These are phyloP conservation scores for Magnolia sinica DNA, from an alignment of 164 flowering plant species.

Conservation along the genomic window DNA sequence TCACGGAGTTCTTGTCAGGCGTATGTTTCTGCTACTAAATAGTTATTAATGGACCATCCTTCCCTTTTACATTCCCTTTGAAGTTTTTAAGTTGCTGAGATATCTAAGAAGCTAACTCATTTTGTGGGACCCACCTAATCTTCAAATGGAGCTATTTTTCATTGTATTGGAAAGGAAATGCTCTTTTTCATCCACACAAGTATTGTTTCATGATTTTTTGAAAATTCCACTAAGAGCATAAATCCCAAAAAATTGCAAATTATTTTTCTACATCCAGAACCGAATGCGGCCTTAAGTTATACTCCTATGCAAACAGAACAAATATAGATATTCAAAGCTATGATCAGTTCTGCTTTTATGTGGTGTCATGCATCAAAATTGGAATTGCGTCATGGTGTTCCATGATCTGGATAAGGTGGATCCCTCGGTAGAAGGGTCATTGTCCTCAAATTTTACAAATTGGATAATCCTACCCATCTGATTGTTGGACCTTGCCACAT, in stretches of 20 bases:
- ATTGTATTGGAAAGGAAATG: too few relatives aligned
- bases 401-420: background rate
- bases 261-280: background rate
- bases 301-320: background rate
- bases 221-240: too few relatives aligned
- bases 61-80: background rate
- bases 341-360: too few relatives aligned
- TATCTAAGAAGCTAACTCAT: too few relatives aligned
- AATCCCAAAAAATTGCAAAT: too few relatives aligned
- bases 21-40: conserved; percentile 23
- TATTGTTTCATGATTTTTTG: background rate
- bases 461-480: too few relatives aligned
- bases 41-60: background rate
- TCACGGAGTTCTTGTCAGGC: conserved; percentile 52
- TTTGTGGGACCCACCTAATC: too few relatives aligned
- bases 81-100: background rate
- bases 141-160: too few relatives aligned
- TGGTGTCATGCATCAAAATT: background rate
- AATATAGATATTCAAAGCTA: background rate
- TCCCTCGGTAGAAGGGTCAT: background rate
- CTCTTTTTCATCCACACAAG: background rate
- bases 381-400: background rate
- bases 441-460: too few relatives aligned
- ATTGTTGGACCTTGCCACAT: too few relatives aligned
- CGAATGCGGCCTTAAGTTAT: background rate